Evolutionary conservation across 306 rosid species (phyloP).

Genomic region (Medicago ruthenica): DNA sequence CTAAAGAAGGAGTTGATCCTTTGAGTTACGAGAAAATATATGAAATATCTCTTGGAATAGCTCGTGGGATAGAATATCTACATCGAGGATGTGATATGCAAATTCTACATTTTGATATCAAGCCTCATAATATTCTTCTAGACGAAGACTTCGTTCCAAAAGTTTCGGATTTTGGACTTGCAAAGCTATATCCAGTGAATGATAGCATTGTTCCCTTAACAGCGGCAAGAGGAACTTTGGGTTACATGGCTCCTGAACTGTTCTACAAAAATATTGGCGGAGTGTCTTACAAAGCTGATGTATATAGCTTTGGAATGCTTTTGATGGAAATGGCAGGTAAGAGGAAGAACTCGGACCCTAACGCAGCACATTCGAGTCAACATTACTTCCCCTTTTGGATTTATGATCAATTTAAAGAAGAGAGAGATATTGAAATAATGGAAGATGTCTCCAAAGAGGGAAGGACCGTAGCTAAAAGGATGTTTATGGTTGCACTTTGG

Average conservation of each 20-base stretch:
- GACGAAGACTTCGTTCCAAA: constrained; percentile 34
- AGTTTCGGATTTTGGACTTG: constrained; percentile 46
- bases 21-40: constrained; percentile 7
- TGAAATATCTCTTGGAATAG: constrained; percentile 44
- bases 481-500: constrained; percentile 51
- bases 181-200: constrained; percentile 11
- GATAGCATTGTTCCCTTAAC: constrained; percentile 24
- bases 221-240: constrained; percentile 30
- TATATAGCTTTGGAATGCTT: constrained; percentile 38
- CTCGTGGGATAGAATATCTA: constrained; percentile 38
- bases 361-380: constrained; percentile 36
- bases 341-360: constrained; percentile 25
- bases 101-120: constrained; percentile 49
- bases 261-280: constrained; percentile 40
- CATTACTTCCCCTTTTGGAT: constrained; percentile 42
- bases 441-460: background rate
- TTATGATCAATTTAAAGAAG: background rate
- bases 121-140: constrained; percentile 47
- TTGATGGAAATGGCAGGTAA: constrained; percentile 39
- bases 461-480: background rate
- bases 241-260: constrained; percentile 47
- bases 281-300: constrained; percentile 24
- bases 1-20: background rate
- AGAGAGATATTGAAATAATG: constrained; percentile 15
- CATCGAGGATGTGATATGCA: constrained; percentile 46